These are phyloP conservation scores for Lepidium didymum DNA, from an alignment of 345 rosid genomes.

Conservation along the genomic window DNA sequence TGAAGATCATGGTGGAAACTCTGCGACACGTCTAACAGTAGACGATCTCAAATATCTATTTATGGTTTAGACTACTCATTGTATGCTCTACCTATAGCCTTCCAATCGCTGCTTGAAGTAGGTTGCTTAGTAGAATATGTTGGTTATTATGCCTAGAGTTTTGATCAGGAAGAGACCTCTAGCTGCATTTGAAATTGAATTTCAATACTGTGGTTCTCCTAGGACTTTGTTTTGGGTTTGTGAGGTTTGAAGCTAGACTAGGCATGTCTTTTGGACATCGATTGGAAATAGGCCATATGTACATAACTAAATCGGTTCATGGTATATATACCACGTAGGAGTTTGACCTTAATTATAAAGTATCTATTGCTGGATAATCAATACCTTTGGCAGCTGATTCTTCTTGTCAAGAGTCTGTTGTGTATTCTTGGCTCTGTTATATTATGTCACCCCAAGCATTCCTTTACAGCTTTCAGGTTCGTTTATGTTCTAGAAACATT, in stretches of 20 bases:
- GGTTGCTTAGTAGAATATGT: conserved; percentile 8
- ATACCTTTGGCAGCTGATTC: background rate
- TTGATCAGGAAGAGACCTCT: conserved; percentile 7
- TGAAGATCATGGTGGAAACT: conserved; percentile 71
- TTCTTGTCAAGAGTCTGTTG: background rate
- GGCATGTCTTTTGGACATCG: background rate
- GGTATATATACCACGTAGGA: conserved; percentile 13
- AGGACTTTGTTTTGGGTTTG: conserved; percentile 17
- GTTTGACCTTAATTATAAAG: conserved; percentile 1
- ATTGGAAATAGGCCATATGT: conserved; percentile 6
- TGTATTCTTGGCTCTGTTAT: background rate
- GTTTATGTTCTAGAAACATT: background rate
- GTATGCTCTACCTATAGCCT: background rate
- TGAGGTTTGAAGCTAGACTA: conserved; percentile 17
- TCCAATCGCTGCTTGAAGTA: conserved; percentile 3
- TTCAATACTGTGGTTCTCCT: conserved; percentile 12
- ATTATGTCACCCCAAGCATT: background rate
- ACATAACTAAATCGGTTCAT: conserved; percentile 13
- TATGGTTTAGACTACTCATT: conserved; percentile 39
- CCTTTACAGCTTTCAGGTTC: background rate
- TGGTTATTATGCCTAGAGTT: conserved; percentile 10
- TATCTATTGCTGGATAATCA: background rate
- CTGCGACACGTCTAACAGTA: conserved; percentile 62
- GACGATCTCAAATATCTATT: conserved; percentile 72
- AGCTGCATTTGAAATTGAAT: conserved; percentile 4